A percentile compares a stretch with the other conserved stretches of the same genome.
Evolutionary conservation across 2,329 filamentous ascomycete species (phyloP).

Genomic region (Epicoccum nigrum): DNA sequence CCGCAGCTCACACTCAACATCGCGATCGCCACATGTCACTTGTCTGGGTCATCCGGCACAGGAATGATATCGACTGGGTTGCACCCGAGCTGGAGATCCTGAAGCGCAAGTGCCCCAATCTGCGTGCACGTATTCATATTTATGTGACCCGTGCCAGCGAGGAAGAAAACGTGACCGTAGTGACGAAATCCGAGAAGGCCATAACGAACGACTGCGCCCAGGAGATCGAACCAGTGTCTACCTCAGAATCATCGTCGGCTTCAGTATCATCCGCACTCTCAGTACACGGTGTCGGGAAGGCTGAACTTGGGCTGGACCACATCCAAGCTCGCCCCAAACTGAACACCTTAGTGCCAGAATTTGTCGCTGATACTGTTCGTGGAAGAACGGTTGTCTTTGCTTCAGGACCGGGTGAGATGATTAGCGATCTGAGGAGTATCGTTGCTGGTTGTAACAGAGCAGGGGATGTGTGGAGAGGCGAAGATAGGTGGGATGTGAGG

Average conservation of each 20-base stretch:
- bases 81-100: slow-evolving; percentile 40
- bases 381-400: slow-evolving; percentile 42
- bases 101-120: slow-evolving; percentile 33
- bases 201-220: slow-evolving; percentile 18
- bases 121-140: slow-evolving; percentile 41
- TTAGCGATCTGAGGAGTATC: slow-evolving; percentile 41
- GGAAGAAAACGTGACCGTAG: slow-evolving; percentile 20
- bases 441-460: slow-evolving; percentile 39
- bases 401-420: slow-evolving; percentile 41
- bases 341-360: slow-evolving; percentile 27
- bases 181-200: slow-evolving; percentile 27
- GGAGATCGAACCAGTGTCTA: slow-evolving; percentile 11
- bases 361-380: slow-evolving; percentile 29
- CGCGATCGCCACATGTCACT: slow-evolving; percentile 38
- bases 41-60: slow-evolving; percentile 44
- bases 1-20: slow-evolving; percentile 31
- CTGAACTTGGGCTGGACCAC: slow-evolving; percentile 34
- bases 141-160: slow-evolving; percentile 42
- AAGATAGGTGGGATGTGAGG: slow-evolving; percentile 39
- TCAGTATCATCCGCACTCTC: slow-evolving; percentile 33
- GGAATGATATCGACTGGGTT: slow-evolving; percentile 45
- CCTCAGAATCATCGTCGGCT: slow-evolving; percentile 21
- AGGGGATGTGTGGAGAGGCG: slow-evolving; percentile 42
- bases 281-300: slow-evolving; percentile 38
- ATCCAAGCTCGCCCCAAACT: slow-evolving; percentile 33